Base-by-base conservation (phyloP, 2,329 filamentous ascomycete species). In the Amauroascus niger region DNA sequence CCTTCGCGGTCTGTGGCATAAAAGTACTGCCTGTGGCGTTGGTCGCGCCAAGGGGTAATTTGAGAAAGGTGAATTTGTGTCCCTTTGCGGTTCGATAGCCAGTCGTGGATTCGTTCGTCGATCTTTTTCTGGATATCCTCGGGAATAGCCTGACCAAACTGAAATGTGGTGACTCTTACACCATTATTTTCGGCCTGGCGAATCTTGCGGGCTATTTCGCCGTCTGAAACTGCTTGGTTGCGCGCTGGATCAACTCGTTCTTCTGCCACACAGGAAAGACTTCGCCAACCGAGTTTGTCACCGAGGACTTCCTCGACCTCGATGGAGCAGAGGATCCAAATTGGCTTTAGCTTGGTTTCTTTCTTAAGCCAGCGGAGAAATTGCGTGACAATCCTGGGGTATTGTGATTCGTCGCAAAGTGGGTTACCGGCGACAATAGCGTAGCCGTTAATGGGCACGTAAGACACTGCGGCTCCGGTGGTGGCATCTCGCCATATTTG, bases 1-100 rank as follows among this genome's bases (percentile, higher is more conserved):
- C 86, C 86, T 14, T 87, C 79, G 63, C 80, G 77, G 60, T 86
- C 86, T 59, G 84, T 78, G 8, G 88, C 86, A 62, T 88, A 86
- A 65, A 90, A 87, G 74, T 95, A 96, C 59, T 88, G 85, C 14
- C 90, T 82, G 66, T 96, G 89, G 57, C 81, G 80, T 64, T 80
- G 76, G 61, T 95, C 88, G 58, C 90, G 78, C 89, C 90, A 96
- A 0, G 90, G 89, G 26, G 83, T 82, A 30, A 96, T 87, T 65
- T 95, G 86, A 2, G 90, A 95, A 50, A 96, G 75, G 68, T 96
- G 90, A 28, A 95, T 86, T 69, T 96, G 90, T 53, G 80, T 82
- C 60, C 88, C 88, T 72, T 88, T 90, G 62, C 90, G 86, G 65
- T 79, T 80, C 51, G 77, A 74, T 63, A 90, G 81, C 90, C 90